A percentile compares a stretch with the other conserved stretches of the same genome.
These are phyloP conservation scores for Exserohilum turcica DNA, from an alignment of 2,329 filamentous ascomycete genomes.

Conservation along the genomic window DNA sequence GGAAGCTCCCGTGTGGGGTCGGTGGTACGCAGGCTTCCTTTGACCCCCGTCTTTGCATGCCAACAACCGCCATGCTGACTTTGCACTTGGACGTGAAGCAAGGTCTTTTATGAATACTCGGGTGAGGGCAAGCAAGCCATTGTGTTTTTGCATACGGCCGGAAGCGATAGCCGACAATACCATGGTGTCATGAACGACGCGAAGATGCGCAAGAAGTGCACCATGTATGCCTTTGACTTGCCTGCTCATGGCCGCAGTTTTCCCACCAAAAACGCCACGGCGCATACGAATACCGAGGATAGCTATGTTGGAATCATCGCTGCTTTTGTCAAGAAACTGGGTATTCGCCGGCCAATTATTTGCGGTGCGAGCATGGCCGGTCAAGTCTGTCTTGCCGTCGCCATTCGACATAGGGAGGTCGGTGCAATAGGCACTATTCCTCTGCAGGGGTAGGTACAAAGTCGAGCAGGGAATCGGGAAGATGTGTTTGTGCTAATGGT, in stretches of 20 bases:
- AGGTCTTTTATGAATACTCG: slow-evolving; percentile 57
- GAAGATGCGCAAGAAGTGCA: slow-evolving; percentile 54
- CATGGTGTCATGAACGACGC: slow-evolving; percentile 59
- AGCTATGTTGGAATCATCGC: slow-evolving; percentile 54
- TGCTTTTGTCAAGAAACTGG: slow-evolving; percentile 52
- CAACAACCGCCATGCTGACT: background rate
- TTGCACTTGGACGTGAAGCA: slow-evolving; percentile 23
- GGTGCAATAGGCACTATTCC: slow-evolving; percentile 55
- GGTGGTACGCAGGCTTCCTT: slow-evolving; percentile 25
- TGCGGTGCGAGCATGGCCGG: slow-evolving; percentile 59
- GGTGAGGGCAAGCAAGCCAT: slow-evolving; percentile 56
- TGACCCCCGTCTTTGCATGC: too few relatives aligned
- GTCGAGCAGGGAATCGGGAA: too few relatives aligned
- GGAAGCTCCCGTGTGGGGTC: slow-evolving; percentile 54
- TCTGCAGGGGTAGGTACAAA: slow-evolving; percentile 48
- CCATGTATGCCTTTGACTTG: slow-evolving; percentile 58
- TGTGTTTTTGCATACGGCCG: slow-evolving; percentile 54
- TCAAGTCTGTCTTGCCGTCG: slow-evolving; percentile 56
- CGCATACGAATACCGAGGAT: slow-evolving; percentile 57
- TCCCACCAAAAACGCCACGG: slow-evolving; percentile 51
- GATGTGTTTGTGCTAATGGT: slow-evolving; percentile 17
- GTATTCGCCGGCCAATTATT: slow-evolving; percentile 54
- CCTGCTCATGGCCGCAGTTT: slow-evolving; percentile 58
- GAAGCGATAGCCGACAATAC: slow-evolving; percentile 56
- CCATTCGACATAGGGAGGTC: slow-evolving; percentile 54